A percentile compares a stretch with the other conserved stretches of the same genome.
phyloP scores from a whole-genome alignment of 1,284 basidiomycete species.

The Golubevia pallescens region DNA sequence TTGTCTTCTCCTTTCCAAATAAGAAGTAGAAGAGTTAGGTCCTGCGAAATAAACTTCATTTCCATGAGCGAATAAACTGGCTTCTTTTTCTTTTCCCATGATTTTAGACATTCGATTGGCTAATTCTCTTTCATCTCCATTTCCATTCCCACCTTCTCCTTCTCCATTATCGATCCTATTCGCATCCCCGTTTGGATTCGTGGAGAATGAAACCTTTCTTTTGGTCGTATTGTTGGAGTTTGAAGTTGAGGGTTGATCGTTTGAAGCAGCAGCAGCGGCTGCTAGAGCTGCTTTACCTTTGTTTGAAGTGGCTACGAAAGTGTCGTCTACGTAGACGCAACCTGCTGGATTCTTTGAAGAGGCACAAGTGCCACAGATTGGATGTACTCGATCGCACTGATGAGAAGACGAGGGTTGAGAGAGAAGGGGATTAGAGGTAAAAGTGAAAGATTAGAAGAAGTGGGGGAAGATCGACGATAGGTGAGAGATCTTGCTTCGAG shows the following conservation, averaged over 20 bases:
- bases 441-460: not conserved
- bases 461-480: not conserved
- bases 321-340: not conserved
- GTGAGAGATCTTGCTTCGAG: not conserved
- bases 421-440: too few species aligned
- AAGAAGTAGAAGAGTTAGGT: conserved; percentile 1
- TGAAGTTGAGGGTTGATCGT: not conserved
- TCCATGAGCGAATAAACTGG: not conserved
- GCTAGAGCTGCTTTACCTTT: not conserved
- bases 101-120: not conserved
- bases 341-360: conserved; percentile 8
- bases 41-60: conserved; percentile 4
- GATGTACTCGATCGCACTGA: conserved; percentile 45
- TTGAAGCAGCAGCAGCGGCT: not conserved
- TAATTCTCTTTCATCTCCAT: not conserved
- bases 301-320: not conserved
- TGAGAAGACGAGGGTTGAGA: too few species aligned
- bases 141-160: not conserved
- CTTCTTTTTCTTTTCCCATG: not conserved
- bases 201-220: not conserved
- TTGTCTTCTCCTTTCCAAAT: not conserved
- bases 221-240: not conserved
- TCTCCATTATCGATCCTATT: conserved; percentile 2
- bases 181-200: not conserved
- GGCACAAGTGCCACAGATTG: conserved; percentile 41